These are phyloP conservation scores for Acarospora socialis DNA, from an alignment of 2,329 filamentous ascomycete genomes.

Conservation along the genomic window DNA sequence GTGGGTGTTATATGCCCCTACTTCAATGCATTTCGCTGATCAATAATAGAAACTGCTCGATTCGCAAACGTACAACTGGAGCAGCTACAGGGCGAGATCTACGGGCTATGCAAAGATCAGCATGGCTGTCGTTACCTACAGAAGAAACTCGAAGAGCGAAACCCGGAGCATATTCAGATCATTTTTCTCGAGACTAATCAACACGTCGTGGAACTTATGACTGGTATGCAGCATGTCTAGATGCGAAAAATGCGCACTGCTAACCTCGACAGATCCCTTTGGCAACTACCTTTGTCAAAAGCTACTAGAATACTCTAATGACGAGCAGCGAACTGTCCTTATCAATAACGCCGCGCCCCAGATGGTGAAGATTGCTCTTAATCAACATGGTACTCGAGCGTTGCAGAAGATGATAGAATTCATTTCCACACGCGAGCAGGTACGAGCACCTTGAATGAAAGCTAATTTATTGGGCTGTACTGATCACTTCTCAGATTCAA, in stretches of 20 bases:
- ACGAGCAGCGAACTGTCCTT: constrained; percentile 84
- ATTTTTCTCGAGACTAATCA: constrained; percentile 90
- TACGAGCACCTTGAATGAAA: too few relatives aligned
- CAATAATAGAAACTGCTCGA: constrained; percentile 32
- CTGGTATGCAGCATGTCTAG: constrained; percentile 32
- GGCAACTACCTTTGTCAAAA: constrained; percentile 99
- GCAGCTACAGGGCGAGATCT: constrained; percentile 68
- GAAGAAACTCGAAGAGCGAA: constrained; percentile 88
- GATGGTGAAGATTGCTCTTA: constrained; percentile 85
- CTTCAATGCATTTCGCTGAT: background rate
- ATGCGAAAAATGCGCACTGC: too few relatives aligned
- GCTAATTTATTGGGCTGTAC: background rate
- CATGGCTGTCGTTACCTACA: constrained; percentile 94
- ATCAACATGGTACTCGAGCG: constrained; percentile 92
- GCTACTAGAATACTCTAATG: constrained; percentile 84
- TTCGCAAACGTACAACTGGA: constrained; percentile 76
- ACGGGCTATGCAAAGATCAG: constrained; percentile 89
- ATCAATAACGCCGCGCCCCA: constrained; percentile 80
- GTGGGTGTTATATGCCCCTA: constrained; percentile 30
- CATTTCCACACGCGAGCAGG: constrained; percentile 69
- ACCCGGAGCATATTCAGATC: constrained; percentile 69
- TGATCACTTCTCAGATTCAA: constrained; percentile 38
- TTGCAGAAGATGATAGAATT: constrained; percentile 99
- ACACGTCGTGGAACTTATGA: constrained; percentile 96
- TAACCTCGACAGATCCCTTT: constrained; percentile 55